Evolutionary conservation across 2,329 filamentous ascomycete genomes (phyloP).

Genomic region (Penicillium corylophilum): DNA sequence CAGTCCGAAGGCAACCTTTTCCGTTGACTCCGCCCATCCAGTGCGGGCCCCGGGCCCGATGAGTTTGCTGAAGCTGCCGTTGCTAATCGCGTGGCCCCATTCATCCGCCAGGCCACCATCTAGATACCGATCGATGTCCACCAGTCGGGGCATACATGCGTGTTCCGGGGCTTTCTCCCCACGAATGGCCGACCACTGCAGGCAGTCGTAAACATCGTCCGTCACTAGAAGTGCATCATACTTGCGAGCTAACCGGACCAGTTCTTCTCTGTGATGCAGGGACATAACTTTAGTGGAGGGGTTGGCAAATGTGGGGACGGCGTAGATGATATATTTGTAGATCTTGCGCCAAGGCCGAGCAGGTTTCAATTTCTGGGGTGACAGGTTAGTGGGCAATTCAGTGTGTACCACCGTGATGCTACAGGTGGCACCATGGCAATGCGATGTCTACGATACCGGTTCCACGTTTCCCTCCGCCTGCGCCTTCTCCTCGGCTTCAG

Average conservation of each 20-base stretch:
- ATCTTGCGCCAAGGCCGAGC: conserved; percentile 66
- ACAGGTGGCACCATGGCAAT: neutral
- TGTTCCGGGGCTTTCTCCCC: conserved; percentile 29
- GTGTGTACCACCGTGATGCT: neutral
- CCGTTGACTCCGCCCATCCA: conserved; percentile 80
- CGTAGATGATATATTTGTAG: conserved; percentile 85
- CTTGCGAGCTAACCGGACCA: conserved; percentile 74
- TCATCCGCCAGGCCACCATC: conserved; percentile 59
- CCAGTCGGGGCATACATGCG: conserved; percentile 65
- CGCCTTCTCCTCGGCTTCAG: conserved; percentile 50
- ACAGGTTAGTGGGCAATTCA: conserved; percentile 2
- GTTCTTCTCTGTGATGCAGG: conserved; percentile 60
- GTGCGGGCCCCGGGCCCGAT: conserved; percentile 76
- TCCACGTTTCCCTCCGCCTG: conserved; percentile 36
- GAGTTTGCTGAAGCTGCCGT: conserved; percentile 89
- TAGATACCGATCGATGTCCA: conserved; percentile 72
- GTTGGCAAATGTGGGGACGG: conserved; percentile 85
- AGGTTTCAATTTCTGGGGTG: conserved; percentile 55
- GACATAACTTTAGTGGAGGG: conserved; percentile 83
- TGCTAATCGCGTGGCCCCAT: conserved; percentile 81
- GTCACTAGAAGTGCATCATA: conserved; percentile 79
- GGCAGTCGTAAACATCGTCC: conserved; percentile 92
- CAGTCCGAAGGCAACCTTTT: conserved; percentile 60
- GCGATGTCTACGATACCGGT: conserved; percentile 39
- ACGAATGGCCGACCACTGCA: conserved; percentile 67